Percentiles rank a stretch among this genome's conserved stretches.
These are phyloP conservation scores for Exophiala dermatitidis DNA, from an alignment of 2,329 filamentous ascomycete species.

Conservation along the genomic window DNA sequence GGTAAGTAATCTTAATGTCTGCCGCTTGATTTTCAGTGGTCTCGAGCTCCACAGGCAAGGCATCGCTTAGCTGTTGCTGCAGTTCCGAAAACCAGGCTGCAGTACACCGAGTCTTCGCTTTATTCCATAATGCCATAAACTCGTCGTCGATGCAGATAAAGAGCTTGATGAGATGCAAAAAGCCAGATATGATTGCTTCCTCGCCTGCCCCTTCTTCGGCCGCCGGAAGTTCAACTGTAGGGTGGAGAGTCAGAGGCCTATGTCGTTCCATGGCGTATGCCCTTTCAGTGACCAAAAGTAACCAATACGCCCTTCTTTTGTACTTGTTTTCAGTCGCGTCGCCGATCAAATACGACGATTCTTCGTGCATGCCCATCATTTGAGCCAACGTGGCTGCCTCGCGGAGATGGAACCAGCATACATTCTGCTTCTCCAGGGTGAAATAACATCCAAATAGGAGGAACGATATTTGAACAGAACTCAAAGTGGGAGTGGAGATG, in stretches of 20 bases:
- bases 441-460: conserved; percentile 69
- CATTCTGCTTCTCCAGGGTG: conserved; percentile 63
- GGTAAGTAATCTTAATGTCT: conserved; percentile 53
- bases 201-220: conserved; percentile 48
- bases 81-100: conserved; percentile 51
- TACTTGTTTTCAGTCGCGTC: conserved; percentile 56
- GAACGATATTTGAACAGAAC: conserved; percentile 59
- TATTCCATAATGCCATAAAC: conserved; percentile 61
- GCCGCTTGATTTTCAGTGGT: conserved; percentile 26
- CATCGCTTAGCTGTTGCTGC: conserved; percentile 47
- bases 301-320: conserved; percentile 63
- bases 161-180: conserved; percentile 55
- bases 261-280: conserved; percentile 62
- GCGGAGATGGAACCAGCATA: conserved; percentile 71
- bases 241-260: conserved; percentile 58
- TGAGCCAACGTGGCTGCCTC: conserved; percentile 63
- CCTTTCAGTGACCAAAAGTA: conserved; percentile 64
- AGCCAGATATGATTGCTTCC: conserved; percentile 49
- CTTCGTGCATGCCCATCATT: conserved; percentile 39
- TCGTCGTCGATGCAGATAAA: conserved; percentile 61
- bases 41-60: conserved; percentile 19
- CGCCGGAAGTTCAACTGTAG: conserved; percentile 55
- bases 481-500: conserved; percentile 36
- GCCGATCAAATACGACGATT: conserved; percentile 49
- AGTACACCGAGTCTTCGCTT: conserved; percentile 52